These are phyloP conservation scores for Fusarium succisae DNA, from an alignment of 2,329 filamentous ascomycete genomes.

Conservation along the genomic window DNA sequence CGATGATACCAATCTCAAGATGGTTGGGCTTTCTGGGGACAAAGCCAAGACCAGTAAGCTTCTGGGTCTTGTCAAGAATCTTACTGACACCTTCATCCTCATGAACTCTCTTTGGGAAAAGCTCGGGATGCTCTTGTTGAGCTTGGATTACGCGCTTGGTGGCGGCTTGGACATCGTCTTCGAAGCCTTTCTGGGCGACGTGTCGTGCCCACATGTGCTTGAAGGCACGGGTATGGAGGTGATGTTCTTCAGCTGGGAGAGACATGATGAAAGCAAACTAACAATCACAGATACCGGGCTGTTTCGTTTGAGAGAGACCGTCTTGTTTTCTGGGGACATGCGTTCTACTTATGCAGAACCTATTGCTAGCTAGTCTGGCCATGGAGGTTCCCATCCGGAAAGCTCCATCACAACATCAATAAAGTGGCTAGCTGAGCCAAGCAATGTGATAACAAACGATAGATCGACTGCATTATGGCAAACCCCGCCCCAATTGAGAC, in stretches of 20 bases:
- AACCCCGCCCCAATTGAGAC: background rate
- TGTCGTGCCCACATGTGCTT: conserved; percentile 27
- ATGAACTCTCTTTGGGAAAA: background rate
- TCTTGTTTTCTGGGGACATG: background rate
- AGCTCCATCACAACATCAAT: background rate
- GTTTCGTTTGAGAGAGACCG: background rate
- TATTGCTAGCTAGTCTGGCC: too few relatives aligned
- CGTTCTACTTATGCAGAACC: background rate
- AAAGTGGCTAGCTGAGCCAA: background rate
- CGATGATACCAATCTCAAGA: conserved; percentile 3
- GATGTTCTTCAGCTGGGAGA: background rate
- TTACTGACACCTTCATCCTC: background rate
- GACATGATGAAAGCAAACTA: background rate
- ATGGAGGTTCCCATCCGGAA: background rate
- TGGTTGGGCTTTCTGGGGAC: background rate
- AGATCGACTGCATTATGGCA: background rate
- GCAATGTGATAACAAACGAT: background rate
- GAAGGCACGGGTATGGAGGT: background rate
- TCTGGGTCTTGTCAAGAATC: background rate
- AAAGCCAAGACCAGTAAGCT: background rate
- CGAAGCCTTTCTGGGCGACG: conserved; percentile 5
- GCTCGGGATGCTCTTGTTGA: background rate
- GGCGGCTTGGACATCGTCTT: conserved; percentile 10
- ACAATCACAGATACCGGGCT: background rate
- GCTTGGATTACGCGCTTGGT: background rate